Base-by-base conservation (phyloP, 2,329 filamentous ascomycete species). In the Botrytis medusae region DNA sequence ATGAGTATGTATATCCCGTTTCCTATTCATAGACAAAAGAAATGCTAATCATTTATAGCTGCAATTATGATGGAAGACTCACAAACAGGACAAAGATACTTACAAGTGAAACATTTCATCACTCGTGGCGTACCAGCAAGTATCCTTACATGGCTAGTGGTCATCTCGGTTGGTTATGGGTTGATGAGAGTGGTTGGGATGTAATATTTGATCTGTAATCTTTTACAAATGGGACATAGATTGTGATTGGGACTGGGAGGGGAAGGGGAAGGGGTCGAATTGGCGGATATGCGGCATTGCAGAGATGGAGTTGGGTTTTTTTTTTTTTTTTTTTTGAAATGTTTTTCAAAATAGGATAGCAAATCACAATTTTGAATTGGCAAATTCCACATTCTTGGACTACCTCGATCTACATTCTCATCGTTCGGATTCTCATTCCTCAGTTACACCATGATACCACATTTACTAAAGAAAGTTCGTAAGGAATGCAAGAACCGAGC, bases 11-110 rank as follows among this genome's bases (percentile, higher is more conserved):
- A 63, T 62, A 57, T n/a, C 42, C 73, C 18, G 2, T 57, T 32
- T n/a, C 12, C 9, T 32, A 29, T 57, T n/a, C 7, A 16, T 20
- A 42, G 22, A 25, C 7, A 25, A 60, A 74, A 40, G 34, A 2
- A 14, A 69, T 73, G 42, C 75, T 79, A 74, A 79, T 69, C 42
- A 54, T 65, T 51, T 3, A 62, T 76, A 97, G 94, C 96, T 80
- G 96, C 96, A 6, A 98, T 99, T 79, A 98, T 99, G 96, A 98
- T 98, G 87, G 96, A 99, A 84, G 95, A 99, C 79, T 89, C 93
- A 0, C 88, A 92, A 76, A 97, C 95, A 0, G 96, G 96, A 14
- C 93, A 97, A 81, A 88, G 96, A 72, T 99, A 99, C 81, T 87
- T 99, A 71, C 87, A 92, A 74, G 97, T 99, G 70, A 93, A 92